Conservation (phyloP, 2,329 filamentous ascomycete genomes). For the Calonectria leucothoes region DNA sequence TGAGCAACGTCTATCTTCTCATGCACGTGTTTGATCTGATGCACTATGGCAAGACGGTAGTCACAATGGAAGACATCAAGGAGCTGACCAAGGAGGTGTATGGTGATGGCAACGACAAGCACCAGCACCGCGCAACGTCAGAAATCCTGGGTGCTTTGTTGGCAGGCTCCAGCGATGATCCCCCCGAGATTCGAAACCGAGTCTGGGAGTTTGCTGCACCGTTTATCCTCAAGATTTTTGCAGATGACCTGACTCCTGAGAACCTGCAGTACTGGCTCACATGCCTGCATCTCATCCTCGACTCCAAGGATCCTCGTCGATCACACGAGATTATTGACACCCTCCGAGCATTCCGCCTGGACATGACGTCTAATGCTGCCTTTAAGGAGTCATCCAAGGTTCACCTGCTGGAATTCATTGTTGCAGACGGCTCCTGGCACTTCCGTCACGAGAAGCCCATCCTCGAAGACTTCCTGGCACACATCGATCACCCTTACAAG, state of each 20-base stretch:
- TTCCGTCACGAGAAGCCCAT: constrained; percentile 93
- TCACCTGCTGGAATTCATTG: constrained; percentile 86
- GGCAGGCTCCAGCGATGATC: constrained; percentile 82
- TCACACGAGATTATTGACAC: constrained; percentile 87
- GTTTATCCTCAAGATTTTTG: constrained; percentile 85
- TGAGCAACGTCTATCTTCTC: constrained; percentile 86
- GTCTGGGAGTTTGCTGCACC: constrained; percentile 94
- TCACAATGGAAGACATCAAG: constrained; percentile 89
- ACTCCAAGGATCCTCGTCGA: constrained; percentile 89
- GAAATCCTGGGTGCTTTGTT: constrained; percentile 92
- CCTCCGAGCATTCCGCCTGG: constrained; percentile 86
- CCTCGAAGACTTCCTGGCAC: constrained; percentile 85
- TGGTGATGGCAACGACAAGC: constrained; percentile 94
- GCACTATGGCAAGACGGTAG: constrained; percentile 79
- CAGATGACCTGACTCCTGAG: constrained; percentile 93
- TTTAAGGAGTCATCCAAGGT: constrained; percentile 99
- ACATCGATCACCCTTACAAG: constrained; percentile 98
- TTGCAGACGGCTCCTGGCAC: constrained; percentile 93
- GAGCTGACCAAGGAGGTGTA: constrained; percentile 82
- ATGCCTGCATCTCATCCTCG: constrained; percentile 89
- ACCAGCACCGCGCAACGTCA: constrained; percentile 94
- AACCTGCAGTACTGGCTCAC: constrained; percentile 96
- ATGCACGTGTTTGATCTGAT: constrained; percentile 93
- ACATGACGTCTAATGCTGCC: constrained; percentile 94
- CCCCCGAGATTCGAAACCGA: constrained; percentile 76